These are phyloP conservation scores for Fusarium pseudograminearum DNA, from an alignment of 2,329 filamentous ascomycete species.

Conservation along the genomic window DNA sequence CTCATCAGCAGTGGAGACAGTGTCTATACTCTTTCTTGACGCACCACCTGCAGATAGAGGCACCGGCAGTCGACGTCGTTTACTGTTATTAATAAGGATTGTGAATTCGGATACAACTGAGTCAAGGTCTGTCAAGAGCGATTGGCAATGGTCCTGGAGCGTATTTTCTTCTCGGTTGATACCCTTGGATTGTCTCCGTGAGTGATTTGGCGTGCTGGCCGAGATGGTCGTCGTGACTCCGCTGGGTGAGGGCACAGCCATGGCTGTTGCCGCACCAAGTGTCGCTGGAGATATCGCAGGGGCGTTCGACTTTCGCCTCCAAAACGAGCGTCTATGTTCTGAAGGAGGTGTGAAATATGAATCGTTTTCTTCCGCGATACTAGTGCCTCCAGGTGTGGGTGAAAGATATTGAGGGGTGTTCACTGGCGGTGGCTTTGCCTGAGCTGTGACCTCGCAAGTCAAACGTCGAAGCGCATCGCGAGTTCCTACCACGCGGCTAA, in stretches of 20 bases:
- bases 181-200: constrained; percentile 54
- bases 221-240: constrained; percentile 49
- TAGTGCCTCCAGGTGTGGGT: constrained; percentile 57
- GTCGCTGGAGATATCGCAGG: constrained; percentile 57
- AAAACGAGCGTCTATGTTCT: constrained; percentile 77
- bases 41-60: constrained; percentile 61
- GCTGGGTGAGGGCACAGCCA: constrained; percentile 59
- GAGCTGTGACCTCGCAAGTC: constrained; percentile 82
- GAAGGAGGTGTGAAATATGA: constrained; percentile 63
- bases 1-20: constrained; percentile 80
- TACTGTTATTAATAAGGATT: constrained; percentile 79
- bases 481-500: constrained; percentile 87
- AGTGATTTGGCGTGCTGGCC: constrained; percentile 50
- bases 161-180: constrained; percentile 68
- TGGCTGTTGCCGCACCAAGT: constrained; percentile 54
- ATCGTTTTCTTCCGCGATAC: constrained; percentile 64
- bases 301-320: constrained; percentile 86
- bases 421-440: constrained; percentile 47
- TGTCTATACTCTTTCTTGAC: constrained; percentile 79
- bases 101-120: constrained; percentile 86
- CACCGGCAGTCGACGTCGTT: constrained; percentile 74
- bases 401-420: constrained; percentile 54
- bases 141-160: constrained; percentile 84
- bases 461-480: constrained; percentile 88
- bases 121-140: constrained; percentile 87